Percentiles rank a stretch among this genome's conserved stretches.
These are phyloP conservation scores for Aureobasidium sp. DNA, from an alignment of 2,329 filamentous ascomycete species.

Conservation along the genomic window DNA sequence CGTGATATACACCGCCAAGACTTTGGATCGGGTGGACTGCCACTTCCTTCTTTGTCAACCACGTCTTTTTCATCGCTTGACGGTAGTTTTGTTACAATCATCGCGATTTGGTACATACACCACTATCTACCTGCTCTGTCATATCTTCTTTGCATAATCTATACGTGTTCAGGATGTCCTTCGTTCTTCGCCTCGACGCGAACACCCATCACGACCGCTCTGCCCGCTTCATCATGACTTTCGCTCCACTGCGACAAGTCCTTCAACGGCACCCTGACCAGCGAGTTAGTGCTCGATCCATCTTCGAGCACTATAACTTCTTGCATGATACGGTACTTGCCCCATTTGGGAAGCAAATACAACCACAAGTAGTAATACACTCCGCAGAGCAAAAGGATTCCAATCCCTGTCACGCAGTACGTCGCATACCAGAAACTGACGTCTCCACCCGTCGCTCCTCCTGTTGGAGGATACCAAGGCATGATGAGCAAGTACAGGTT, in stretches of 20 bases:
- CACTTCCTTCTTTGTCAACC: background rate
- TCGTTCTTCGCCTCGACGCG: slow-evolving; percentile 3
- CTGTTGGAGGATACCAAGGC: slow-evolving; percentile 63
- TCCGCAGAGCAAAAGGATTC: slow-evolving; percentile 47
- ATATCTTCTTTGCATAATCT: background rate
- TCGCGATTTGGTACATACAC: background rate
- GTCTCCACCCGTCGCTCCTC: slow-evolving; percentile 53
- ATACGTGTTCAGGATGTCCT: background rate
- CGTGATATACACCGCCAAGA: slow-evolving; percentile 10
- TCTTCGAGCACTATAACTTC: slow-evolving; percentile 48
- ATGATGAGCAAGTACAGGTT: slow-evolving; percentile 59
- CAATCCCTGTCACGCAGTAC: slow-evolving; percentile 59
- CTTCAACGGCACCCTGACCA: slow-evolving; percentile 48
- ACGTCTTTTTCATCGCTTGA: background rate
- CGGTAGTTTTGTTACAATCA: too few relatives aligned
- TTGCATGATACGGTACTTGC: slow-evolving; percentile 50
- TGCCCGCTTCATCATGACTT: slow-evolving; percentile 45
- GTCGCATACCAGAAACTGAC: slow-evolving; percentile 71
- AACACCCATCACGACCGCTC: background rate
- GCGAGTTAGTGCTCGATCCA: slow-evolving; percentile 40
- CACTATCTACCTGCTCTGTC: background rate
- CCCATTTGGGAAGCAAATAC: slow-evolving; percentile 46
- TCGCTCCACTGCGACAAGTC: slow-evolving; percentile 53
- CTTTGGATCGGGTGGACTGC: background rate
- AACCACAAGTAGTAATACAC: slow-evolving; percentile 57